Base-by-base conservation (phyloP, 1,284 basidiomycete genomes). In the Ceratobasidium sp. region DNA sequence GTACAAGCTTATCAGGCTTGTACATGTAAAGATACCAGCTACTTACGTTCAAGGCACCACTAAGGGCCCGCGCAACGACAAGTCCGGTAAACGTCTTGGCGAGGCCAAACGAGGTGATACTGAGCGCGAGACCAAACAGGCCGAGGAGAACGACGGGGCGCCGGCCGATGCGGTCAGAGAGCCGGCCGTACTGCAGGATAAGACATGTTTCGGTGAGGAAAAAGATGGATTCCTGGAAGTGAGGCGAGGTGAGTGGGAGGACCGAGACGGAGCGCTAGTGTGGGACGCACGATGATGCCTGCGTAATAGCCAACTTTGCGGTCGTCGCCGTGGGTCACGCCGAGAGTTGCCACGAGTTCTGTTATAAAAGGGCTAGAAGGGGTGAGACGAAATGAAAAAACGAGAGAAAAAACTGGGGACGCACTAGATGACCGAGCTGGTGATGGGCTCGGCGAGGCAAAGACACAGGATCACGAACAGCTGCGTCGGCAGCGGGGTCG, bases 31-130 rank as follows among this genome's bases (percentile, higher is more conserved):
- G 1, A 6, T 7, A 44, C 29, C 17, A 54, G 17, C 37, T 17
- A 75, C 62, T 66, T 32, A 75, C 89, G 66, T 89, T 89, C 29
- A 89, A 81, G 68, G 86, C 84, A 1, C 89, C 89, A 11, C 87
- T 85, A n/a, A 90, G 81, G 56, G 87, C 88, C 17, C 75, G 85
- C 82, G 86, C 85, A 29, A 86, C 73, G 5, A 92, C 87, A 1
- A 92, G 85, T 19, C 87, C 88, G 84, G 86, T 87, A 78, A 92
- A 90, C 0, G 91, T 90, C 64, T 84, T 88, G 0, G 92, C 92
- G 32, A 94, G 82, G 8, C 93, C 93, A 81, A 94, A 93, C 79
- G 87, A 88, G 79, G 89, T 88, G 87, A 92, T 92, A 19, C 91
- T 92, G 4, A 90, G 57, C 7, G 90, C 89, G 17, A 92, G 82